phyloP scores from a whole-genome alignment of 768 basidiomycete species.

The Xerocomellus intermedius region DNA sequence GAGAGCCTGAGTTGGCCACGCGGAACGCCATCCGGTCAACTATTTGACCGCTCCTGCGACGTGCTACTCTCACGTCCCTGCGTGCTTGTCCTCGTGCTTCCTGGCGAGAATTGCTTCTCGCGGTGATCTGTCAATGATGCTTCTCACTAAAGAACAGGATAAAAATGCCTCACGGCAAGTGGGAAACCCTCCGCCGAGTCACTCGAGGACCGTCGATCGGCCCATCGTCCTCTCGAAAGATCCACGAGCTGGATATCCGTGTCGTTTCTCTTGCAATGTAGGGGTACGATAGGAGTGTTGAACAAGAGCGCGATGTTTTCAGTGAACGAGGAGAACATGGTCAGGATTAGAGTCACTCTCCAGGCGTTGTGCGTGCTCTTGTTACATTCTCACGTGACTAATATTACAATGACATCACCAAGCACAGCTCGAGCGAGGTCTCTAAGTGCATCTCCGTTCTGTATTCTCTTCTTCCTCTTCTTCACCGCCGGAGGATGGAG shows the following conservation, averaged over 20 bases:
- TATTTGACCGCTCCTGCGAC: not conserved
- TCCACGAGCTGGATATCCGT: slow-evolving; percentile 21
- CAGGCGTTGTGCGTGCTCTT: not conserved
- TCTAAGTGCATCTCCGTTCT: not conserved
- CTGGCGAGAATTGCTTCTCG: slow-evolving; percentile 5
- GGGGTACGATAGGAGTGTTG: slow-evolving; percentile 24
- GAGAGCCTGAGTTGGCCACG: not conserved
- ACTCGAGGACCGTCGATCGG: not conserved
- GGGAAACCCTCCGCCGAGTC: not conserved
- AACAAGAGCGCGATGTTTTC: slow-evolving; percentile 18
- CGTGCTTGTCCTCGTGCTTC: slow-evolving; percentile 11
- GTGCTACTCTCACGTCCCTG: slow-evolving; percentile 10
- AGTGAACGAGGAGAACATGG: slow-evolving; percentile 15
- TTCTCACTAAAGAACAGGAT: not conserved
- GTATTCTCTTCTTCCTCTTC: not conserved
- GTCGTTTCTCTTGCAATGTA: not conserved
- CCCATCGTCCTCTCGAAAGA: slow-evolving; percentile 5
- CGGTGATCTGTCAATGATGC: not conserved
- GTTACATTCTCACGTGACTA: slow-evolving; percentile 14
- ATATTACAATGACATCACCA: slow-evolving; percentile 7
- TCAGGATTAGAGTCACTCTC: not conserved
- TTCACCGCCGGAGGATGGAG: not conserved
- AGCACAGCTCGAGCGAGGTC: not conserved
- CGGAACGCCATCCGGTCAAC: not conserved
- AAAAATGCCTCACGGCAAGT: slow-evolving; percentile 14